A percentile compares a stretch with the other conserved stretches of the same genome.
Evolutionary conservation across 1,139 yeast genomes (phyloP).

Genomic region (Hansenula lynferdii): DNA sequence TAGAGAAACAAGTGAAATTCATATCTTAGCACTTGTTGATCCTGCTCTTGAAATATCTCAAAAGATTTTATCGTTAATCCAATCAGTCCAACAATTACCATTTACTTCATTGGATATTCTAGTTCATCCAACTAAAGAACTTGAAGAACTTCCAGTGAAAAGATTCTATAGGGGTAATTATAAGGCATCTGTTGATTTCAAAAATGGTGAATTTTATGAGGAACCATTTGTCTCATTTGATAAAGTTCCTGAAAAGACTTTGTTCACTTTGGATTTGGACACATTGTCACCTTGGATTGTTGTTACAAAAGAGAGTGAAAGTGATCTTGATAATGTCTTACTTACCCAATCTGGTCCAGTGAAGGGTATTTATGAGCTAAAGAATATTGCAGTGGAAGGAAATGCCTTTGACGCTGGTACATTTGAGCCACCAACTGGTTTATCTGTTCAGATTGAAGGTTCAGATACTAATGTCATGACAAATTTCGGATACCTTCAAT

Average conservation of each 20-base stretch:
- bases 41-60: constrained; percentile 73
- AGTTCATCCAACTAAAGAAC: constrained; percentile 49
- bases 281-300: constrained; percentile 66
- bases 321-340: constrained; percentile 61
- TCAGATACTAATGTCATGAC: constrained; percentile 69
- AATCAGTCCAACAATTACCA: constrained; percentile 35
- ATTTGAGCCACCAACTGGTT: constrained; percentile 42
- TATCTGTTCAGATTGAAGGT: constrained; percentile 39
- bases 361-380: constrained; percentile 42
- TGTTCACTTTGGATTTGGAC: constrained; percentile 55
- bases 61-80: constrained; percentile 46
- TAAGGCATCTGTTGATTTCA: constrained; percentile 34
- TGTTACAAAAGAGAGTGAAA: constrained; percentile 39
- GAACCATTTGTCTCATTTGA: constrained; percentile 26
- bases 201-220: constrained; percentile 30
- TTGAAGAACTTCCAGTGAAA: constrained; percentile 42
- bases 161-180: constrained; percentile 44
- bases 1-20: constrained; percentile 31
- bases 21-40: constrained; percentile 58
- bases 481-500: constrained; percentile 70
- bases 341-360: constrained; percentile 34
- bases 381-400: constrained; percentile 63
- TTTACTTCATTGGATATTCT: constrained; percentile 50
- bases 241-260: constrained; percentile 42
- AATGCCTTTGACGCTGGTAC: constrained; percentile 36